phyloP scores from a whole-genome alignment of 2,329 filamentous ascomycete species.

The Sporothrix schenckii region DNA sequence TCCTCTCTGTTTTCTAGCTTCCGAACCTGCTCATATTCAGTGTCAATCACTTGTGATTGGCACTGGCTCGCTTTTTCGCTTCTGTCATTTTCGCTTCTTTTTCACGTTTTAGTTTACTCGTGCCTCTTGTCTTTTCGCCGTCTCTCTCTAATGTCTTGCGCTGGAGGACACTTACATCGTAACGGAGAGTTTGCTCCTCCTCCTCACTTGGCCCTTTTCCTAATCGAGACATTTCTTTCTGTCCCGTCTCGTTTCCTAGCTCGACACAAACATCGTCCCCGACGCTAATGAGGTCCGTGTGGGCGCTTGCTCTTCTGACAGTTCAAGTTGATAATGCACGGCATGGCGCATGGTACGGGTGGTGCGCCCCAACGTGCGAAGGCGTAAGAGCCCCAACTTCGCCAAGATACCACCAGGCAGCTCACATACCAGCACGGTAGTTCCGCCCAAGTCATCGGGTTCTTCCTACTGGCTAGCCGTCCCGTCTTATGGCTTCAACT shows the following conservation, averaged over 20 bases:
- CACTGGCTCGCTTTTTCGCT: neutral
- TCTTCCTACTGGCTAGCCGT: neutral
- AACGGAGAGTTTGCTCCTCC: neutral
- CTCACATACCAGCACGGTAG: neutral
- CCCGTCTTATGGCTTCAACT: too few species aligned
- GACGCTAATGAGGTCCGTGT: conserved; percentile 2
- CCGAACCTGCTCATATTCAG: neutral
- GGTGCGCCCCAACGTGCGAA: neutral
- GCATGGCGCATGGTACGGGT: neutral
- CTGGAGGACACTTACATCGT: neutral
- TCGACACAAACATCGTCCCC: conserved; percentile 18
- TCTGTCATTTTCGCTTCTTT: neutral
- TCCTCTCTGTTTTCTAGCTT: neutral
- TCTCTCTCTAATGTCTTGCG: too few species aligned
- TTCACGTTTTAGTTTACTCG: neutral
- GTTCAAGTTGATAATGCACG: neutral
- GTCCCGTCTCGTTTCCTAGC: conserved; percentile 1
- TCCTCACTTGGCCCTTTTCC: neutral
- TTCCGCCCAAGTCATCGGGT: neutral
- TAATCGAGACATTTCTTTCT: neutral
- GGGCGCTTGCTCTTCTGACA: neutral
- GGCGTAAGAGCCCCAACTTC: conserved; percentile 7
- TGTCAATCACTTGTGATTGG: neutral
- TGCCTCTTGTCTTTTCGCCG: neutral
- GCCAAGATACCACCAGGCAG: neutral